Base-by-base conservation (phyloP, 2,329 filamentous ascomycete genomes). In the Blastomyces parvus region DNA sequence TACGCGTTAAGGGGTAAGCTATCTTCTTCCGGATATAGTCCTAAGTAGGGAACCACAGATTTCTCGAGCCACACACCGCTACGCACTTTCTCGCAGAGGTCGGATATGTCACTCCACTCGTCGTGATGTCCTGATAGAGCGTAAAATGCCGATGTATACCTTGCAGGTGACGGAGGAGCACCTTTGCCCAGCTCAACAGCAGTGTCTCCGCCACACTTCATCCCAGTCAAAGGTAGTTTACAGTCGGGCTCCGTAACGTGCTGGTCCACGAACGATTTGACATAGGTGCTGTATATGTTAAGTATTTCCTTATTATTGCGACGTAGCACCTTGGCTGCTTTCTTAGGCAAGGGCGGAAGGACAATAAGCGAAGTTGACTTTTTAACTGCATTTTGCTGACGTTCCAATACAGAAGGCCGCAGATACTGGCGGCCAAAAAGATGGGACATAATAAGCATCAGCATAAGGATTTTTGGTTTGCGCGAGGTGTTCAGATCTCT, bases 41-140 rank as follows among this genome's bases (percentile, higher is more conserved):
- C 80, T 4, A 91, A 80, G 70, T 88, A 84, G 0, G 89, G 89
- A 30, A 93, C 84, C 1, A 88, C 86, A 0, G 86, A 82, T 69
- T 89, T 83, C 69, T 93, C 89, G 0, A 93, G 81, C 76, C 90
- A 91, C 0, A 93, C 84, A 0, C 85, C 88, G 7, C 80, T 80
- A 36, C 89, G 84, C 8, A 84, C 82, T 0, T 83, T 87, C 9
- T 78, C 76, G 72, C 88, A 90, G 0, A 93, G 80, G 59, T 91
- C 88, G 22, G 82, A 79, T 22, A 91, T 84, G 0, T 81, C 85
- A 1, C 76, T 71, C 71, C 90, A 91, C 0, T 81, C 69, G 69
- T 91, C 88, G 0, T 76, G 79, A 56, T 85, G 80, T 0, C 88
- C 88, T 0, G 89, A 91, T 0, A 92, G 82, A 0, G 87, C 87